Evolutionary conservation across 768 basidiomycete genomes (phyloP).

Genomic region (Sporobolomyces pararoseus): DNA sequence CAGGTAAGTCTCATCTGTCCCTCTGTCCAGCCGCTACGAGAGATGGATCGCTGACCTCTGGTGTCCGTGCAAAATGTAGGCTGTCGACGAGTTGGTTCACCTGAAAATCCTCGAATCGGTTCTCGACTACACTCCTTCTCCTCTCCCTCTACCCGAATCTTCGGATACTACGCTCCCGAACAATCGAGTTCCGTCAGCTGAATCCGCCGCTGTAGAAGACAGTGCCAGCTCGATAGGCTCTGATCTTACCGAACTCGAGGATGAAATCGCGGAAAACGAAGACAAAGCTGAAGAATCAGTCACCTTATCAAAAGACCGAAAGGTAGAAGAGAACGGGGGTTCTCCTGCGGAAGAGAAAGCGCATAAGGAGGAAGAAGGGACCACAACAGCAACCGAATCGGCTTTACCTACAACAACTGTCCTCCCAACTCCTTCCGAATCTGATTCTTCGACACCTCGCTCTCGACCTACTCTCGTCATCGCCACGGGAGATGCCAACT

Average conservation of each 20-base stretch:
- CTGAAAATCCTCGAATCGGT: slow-evolving; percentile 85
- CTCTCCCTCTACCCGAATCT: slow-evolving; percentile 2
- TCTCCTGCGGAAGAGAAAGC: too few relatives aligned
- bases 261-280: too few relatives aligned
- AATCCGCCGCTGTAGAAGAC: too few relatives aligned
- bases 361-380: neutral
- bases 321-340: too few relatives aligned
- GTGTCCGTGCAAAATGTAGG: slow-evolving; percentile 61
- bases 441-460: slow-evolving; percentile 51
- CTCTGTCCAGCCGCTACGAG: neutral
- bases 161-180: too few relatives aligned
- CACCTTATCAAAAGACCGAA: too few relatives aligned
- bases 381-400: neutral
- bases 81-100: slow-evolving; percentile 90
- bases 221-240: too few relatives aligned
- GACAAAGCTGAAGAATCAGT: too few relatives aligned
- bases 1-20: slow-evolving; percentile 27
- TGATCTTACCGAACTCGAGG: too few relatives aligned
- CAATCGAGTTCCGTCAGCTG: neutral
- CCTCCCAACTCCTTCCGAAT: neutral
- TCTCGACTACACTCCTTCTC: slow-evolving; percentile 54
- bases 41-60: too few relatives aligned
- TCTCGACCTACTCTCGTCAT: slow-evolving; percentile 66
- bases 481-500: slow-evolving; percentile 89
- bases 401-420: neutral